Evolutionary conservation across 768 basidiomycete genomes (phyloP).

Genomic region (Dentipellis sp.): DNA sequence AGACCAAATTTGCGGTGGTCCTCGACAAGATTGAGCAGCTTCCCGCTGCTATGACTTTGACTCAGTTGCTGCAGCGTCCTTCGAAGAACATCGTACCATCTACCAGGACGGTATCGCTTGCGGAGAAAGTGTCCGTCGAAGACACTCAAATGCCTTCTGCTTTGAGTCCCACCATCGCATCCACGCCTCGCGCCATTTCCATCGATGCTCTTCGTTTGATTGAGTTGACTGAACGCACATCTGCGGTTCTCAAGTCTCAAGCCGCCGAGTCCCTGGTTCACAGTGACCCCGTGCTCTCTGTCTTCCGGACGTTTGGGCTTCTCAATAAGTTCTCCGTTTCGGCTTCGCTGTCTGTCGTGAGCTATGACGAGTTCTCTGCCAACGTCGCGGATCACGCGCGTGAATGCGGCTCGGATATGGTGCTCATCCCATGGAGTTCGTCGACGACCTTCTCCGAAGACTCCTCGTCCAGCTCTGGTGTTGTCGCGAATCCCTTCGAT

Average conservation of each 20-base stretch:
- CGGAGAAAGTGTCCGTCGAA: slow-evolving; percentile 2
- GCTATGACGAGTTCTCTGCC: slow-evolving; percentile 61
- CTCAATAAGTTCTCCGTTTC: slow-evolving; percentile 60
- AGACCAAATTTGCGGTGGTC: slow-evolving; percentile 60
- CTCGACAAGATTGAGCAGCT: slow-evolving; percentile 77
- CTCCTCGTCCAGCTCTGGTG: slow-evolving; percentile 16
- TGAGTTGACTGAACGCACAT: slow-evolving; percentile 83
- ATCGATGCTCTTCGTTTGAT: slow-evolving; percentile 82
- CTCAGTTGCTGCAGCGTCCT: slow-evolving; percentile 54
- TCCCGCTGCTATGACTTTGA: slow-evolving; percentile 73
- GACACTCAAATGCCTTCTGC: neutral
- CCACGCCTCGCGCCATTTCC: slow-evolving; percentile 26
- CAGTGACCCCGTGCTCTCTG: slow-evolving; percentile 62
- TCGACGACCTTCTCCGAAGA: slow-evolving; percentile 19
- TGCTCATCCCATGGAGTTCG: slow-evolving; percentile 79
- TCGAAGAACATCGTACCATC: slow-evolving; percentile 1
- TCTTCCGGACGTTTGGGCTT: slow-evolving; percentile 72
- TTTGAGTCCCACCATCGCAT: neutral
- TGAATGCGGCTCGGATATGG: slow-evolving; percentile 54
- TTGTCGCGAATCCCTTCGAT: slow-evolving; percentile 59
- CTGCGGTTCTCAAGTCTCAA: slow-evolving; percentile 76
- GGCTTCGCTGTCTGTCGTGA: slow-evolving; percentile 66
- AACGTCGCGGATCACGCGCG: slow-evolving; percentile 54
- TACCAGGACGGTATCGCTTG: neutral
- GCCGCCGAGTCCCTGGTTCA: slow-evolving; percentile 61